These are phyloP conservation scores for Antitrichia curtipendula DNA, from an alignment of 225 moss, liverwort and hornwort species.

Conservation along the genomic window DNA sequence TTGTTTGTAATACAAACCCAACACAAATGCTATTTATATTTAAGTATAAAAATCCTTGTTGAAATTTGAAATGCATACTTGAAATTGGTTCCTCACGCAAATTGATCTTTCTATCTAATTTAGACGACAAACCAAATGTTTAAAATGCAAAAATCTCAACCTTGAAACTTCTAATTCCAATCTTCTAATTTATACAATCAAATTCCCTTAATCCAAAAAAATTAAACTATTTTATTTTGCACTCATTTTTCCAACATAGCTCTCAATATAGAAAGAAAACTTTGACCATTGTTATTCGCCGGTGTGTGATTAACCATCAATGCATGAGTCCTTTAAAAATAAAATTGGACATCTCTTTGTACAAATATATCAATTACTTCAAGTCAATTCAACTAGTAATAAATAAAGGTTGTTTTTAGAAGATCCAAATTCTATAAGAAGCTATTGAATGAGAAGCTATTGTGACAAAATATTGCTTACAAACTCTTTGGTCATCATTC, in stretches of 20 bases:
- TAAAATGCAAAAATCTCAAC: not conserved
- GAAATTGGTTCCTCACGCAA: not conserved
- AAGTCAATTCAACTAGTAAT: not conserved
- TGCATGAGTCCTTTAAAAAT: not conserved
- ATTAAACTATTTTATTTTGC: not conserved
- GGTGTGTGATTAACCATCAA: not conserved
- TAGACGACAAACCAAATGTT: not conserved
- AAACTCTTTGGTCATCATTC: not conserved
- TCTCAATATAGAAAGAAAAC: not conserved
- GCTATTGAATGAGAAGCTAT: not conserved
- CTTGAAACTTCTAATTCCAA: not conserved
- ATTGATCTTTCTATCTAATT: not conserved
- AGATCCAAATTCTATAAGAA: not conserved
- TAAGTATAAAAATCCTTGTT: not conserved
- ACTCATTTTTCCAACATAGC: not conserved
- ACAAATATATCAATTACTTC: not conserved
- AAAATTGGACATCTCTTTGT: not conserved
- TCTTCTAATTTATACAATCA: not conserved
- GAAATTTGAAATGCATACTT: not conserved
- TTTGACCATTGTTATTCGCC: not conserved
- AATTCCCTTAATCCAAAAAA: rapidly evolving
- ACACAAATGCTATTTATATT: too few relatives aligned
- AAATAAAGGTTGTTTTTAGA: not conserved
- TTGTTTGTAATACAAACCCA: rapidly evolving
- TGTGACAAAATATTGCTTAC: too few relatives aligned